Percentiles rank a stretch among this genome's conserved stretches.
Conservation (phyloP, 2,329 filamentous ascomycete genomes). For the Westerdykella ornata region DNA sequence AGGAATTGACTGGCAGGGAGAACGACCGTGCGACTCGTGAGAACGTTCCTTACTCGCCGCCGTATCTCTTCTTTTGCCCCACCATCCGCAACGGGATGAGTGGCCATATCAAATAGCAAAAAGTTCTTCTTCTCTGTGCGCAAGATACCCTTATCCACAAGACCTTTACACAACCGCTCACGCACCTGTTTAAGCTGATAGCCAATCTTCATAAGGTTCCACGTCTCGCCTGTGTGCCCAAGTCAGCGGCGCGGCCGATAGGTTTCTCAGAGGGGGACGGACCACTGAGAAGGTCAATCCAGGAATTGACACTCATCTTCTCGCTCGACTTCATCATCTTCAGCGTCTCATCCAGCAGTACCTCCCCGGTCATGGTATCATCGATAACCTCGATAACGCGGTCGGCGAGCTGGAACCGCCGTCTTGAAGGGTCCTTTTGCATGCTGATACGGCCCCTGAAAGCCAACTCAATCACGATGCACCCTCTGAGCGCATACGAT, state of each 20-base stretch:
- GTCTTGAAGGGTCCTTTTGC: conserved; percentile 89
- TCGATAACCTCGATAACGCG: conserved; percentile 95
- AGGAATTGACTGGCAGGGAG: conserved; percentile 81
- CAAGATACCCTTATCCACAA: conserved; percentile 97
- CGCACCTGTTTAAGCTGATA: conserved; percentile 99
- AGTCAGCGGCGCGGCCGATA: conserved; percentile 14
- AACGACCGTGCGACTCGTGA: conserved; percentile 90
- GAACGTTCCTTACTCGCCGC: conserved; percentile 81
- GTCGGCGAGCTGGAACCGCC: conserved; percentile 88
- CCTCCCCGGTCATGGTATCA: conserved; percentile 92
- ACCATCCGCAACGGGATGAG: conserved; percentile 91
- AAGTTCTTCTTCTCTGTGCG: conserved; percentile 99
- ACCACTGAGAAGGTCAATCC: conserved; percentile 99
- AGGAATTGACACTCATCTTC: conserved; percentile 98
- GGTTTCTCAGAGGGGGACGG: conserved; percentile 32
- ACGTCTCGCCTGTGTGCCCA: conserved; percentile 72
- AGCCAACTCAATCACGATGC: conserved; percentile 95
- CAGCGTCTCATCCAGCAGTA: conserved; percentile 90
- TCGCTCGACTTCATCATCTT: conserved; percentile 99
- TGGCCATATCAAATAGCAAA: conserved; percentile 99
- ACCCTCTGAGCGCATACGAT: conserved; percentile 92
- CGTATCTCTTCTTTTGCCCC: conserved; percentile 97
- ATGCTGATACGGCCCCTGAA: conserved; percentile 95
- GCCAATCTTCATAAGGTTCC: conserved; percentile 99
- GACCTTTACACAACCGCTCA: conserved; percentile 90